Base-by-base conservation (phyloP, 2,329 filamentous ascomycete genomes). In the Penicillium sp. region DNA sequence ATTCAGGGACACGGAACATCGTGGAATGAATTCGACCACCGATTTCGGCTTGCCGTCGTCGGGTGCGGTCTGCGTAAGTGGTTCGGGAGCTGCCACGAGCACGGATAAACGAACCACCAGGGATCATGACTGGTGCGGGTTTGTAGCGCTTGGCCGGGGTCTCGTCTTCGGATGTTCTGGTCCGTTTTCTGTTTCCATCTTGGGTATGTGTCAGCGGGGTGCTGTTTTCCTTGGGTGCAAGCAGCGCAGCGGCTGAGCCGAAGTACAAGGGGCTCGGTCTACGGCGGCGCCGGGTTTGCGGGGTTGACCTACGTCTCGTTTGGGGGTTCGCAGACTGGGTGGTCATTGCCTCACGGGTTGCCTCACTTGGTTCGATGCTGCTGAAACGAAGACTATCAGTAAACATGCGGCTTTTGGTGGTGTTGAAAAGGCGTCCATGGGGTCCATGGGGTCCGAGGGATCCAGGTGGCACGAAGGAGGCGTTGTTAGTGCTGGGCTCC, bases 21-120 rank as follows among this genome's bases (percentile, higher is more conserved):
- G 73, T 73, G n/a, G 59, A 65, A 18, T 71, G 60, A 27, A 74
- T 68, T 5, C 66, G 64, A 11, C 71, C 73, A 46, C 67, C 57
- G 22, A 59, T 60, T 53, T 73, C 69, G 3, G 58, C 60, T 16
- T 59, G 56, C 31, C 70, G 70, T 11, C 69, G 67, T 16, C 62
- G 67, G 14, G 64, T 61, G 38, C 70, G 67, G 38, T 69, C 67
- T 5, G 67, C 62, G 46, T 69, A 70, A 5, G 72, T 56, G n/a
- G 40, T 59, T 47, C 61, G 59, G 24, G 61, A 49, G 13, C 50
- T 54, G 34, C 55, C 43, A 57, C 60, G n/a, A 53, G 62, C 6
- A 51, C 55, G 27, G 43, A 52, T 22, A 43, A 34, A 27, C 47
- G 55, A 22, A 51, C 31, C 14, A 42, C 29, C 13, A 55, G 40